Evolutionary conservation across 2,329 filamentous ascomycete genomes (phyloP).

Genomic region (Aureobasidium pullulans): DNA sequence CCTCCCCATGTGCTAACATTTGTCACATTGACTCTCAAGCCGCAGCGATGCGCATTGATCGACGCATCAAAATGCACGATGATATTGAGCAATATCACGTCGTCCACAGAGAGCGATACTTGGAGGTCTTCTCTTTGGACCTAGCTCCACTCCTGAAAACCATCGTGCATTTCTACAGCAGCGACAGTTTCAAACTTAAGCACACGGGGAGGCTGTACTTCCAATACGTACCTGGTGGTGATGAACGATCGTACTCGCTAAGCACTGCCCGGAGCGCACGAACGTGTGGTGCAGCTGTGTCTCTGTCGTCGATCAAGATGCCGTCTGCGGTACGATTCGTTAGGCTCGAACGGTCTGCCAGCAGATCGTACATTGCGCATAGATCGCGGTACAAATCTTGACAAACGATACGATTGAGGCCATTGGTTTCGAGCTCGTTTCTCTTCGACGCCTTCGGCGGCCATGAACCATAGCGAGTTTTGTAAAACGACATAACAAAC

Average conservation of each 20-base stretch:
- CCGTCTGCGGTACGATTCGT: slow-evolving; percentile 74
- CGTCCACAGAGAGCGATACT: too few species aligned
- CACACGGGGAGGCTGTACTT: too few species aligned
- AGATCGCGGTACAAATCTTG: slow-evolving; percentile 79
- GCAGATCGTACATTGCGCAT: slow-evolving; percentile 76
- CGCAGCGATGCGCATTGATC: too few species aligned
- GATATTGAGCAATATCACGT: too few species aligned
- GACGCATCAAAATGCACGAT: too few species aligned
- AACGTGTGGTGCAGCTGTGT: slow-evolving; percentile 52
- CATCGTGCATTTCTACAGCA: too few species aligned
- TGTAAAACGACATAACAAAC: slow-evolving; percentile 65
- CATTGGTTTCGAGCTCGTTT: slow-evolving; percentile 78
- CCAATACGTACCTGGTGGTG: slow-evolving; percentile 50
- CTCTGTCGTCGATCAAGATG: slow-evolving; percentile 45
- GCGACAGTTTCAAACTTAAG: too few species aligned
- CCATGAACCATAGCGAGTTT: slow-evolving; percentile 64
- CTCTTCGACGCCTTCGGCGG: slow-evolving; percentile 90
- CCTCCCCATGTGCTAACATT: too few species aligned
- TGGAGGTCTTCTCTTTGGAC: too few species aligned
- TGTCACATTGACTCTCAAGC: too few species aligned
- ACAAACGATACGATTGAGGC: slow-evolving; percentile 77
- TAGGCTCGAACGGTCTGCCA: slow-evolving; percentile 70
- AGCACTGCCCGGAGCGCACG: slow-evolving; percentile 71
- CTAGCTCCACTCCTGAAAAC: too few species aligned
- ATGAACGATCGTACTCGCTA: slow-evolving; percentile 81